Evolutionary conservation across 306 rosid genomes (phyloP), one percentile per base, ranked within the genome.

Genomic region (Fagus crenata): DNA sequence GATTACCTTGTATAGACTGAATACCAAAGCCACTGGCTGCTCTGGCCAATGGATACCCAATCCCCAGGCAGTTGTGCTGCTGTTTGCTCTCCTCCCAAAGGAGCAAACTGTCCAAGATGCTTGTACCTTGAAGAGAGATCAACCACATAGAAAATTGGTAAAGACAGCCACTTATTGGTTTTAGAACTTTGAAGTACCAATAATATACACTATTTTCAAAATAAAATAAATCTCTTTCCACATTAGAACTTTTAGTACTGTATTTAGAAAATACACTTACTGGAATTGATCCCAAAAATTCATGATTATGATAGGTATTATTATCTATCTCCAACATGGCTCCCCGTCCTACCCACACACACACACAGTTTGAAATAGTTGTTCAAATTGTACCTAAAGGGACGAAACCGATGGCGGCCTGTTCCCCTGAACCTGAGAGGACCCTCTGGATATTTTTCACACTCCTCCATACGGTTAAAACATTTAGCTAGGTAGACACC

Each of bases 11-110:
- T 93, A 80, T 95, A 95, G 51, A 92, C 96, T 77, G 99, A 95
- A 83, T 95, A 95, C 99, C 99, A 95, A 49, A 92, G 86, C 99
- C 99, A 95, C 85, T 95, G 99, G 70, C 89, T 83, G 88, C 99
- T 95, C 64, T 85, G 91, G 58, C 99, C 99, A 67, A 95, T 92
- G 35, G 98, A 95, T 41, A 95, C 97, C 92, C 97, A 91, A 83
- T 95, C 99, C 32, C 97, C 97, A 6, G 99, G 99, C 84, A 95
- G 97, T 82, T 95, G 99, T 22, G 99, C 98, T 4, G 99, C 99
- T 74, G 98, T 92, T 86, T 92, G 91, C 74, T 95, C 99, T 78
- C 99, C 99, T 49, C 99, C 99, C 82, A 95, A 80, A 28, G 99
- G 99, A 79, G 99, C 99, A 33, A 95, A 95, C 79, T 95, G 99